phyloP scores from a whole-genome alignment of 148 eudicot genomes.

The Rhododendron griersonianum region DNA sequence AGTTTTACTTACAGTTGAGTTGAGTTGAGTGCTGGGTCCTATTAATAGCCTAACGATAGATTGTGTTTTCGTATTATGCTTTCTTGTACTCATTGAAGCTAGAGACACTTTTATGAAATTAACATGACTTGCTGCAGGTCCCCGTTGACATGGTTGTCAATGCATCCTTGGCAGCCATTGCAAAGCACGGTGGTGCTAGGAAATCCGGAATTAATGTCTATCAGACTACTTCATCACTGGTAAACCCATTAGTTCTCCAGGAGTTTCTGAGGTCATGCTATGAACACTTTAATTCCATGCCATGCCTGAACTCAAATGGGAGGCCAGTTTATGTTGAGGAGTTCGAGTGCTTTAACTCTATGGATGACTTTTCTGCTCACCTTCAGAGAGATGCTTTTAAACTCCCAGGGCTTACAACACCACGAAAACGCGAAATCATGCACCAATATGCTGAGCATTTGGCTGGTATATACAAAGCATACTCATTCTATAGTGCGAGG shows the following conservation, averaged over 20 bases:
- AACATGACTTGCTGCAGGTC: slow-evolving; percentile 37
- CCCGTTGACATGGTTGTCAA: slow-evolving; percentile 97
- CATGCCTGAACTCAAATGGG: slow-evolving; percentile 62
- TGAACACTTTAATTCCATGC: slow-evolving; percentile 58
- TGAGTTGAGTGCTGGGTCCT: too few relatives aligned
- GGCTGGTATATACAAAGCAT: slow-evolving; percentile 75
- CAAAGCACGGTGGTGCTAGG: slow-evolving; percentile 72
- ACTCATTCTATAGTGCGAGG: slow-evolving; percentile 92
- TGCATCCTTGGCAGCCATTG: slow-evolving; percentile 87
- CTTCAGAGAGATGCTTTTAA: slow-evolving; percentile 52
- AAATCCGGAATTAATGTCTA: slow-evolving; percentile 61
- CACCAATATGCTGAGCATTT: slow-evolving; percentile 83
- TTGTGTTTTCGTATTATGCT: too few relatives aligned
- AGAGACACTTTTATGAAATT: not conserved
- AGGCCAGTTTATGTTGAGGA: slow-evolving; percentile 59
- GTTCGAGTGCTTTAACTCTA: slow-evolving; percentile 58
- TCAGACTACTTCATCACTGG: slow-evolving; percentile 87
- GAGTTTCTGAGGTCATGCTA: slow-evolving; percentile 53
- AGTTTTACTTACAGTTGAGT: too few relatives aligned
- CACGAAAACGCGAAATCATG: not conserved
- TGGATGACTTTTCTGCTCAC: slow-evolving; percentile 80
- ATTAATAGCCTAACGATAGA: too few relatives aligned
- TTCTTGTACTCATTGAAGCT: too few relatives aligned
- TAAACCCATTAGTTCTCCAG: slow-evolving; percentile 65
- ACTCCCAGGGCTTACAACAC: slow-evolving; percentile 30